phyloP scores from a whole-genome alignment of 2,329 filamentous ascomycete genomes.

The Proliferodiscus dingleyae region DNA sequence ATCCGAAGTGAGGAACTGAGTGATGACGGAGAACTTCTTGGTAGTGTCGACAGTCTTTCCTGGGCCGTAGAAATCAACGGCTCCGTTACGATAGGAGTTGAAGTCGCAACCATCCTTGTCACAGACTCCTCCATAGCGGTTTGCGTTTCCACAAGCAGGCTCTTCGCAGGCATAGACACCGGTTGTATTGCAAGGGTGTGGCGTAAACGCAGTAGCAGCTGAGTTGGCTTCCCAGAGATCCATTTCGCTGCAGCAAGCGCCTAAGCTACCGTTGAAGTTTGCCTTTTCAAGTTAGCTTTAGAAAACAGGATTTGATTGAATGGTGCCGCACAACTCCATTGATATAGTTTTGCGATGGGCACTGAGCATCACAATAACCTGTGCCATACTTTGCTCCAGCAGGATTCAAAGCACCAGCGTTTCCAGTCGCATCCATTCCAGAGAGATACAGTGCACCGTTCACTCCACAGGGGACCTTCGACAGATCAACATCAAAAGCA shows the following conservation, averaged over 20 bases:
- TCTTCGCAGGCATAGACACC: conserved; percentile 39
- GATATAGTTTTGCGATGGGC: conserved; percentile 36
- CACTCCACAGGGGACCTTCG: conserved; percentile 60
- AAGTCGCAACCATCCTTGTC: conserved; percentile 57
- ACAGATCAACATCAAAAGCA: conserved; percentile 67
- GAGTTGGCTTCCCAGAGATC: conserved; percentile 61
- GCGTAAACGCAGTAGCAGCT: conserved; percentile 52
- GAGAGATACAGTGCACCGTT: conserved; percentile 67
- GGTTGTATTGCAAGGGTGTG: conserved; percentile 47
- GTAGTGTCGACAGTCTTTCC: conserved; percentile 47
- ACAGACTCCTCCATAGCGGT: conserved; percentile 41
- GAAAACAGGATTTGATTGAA: neutral
- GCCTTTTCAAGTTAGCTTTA: conserved; percentile 31
- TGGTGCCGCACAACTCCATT: conserved; percentile 39
- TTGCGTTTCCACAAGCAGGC: conserved; percentile 31
- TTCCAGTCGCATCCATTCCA: conserved; percentile 59
- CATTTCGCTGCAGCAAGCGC: conserved; percentile 61
- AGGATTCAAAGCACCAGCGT: conserved; percentile 45
- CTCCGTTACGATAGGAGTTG: conserved; percentile 54
- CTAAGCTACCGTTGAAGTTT: conserved; percentile 45
- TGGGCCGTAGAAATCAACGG: conserved; percentile 49
- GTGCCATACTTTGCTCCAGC: conserved; percentile 57
- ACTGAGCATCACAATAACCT: conserved; percentile 34
- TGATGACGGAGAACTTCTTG: conserved; percentile 50
- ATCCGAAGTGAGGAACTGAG: conserved; percentile 50